These are phyloP conservation scores for Lichtheimia hyalospora DNA, from an alignment of 371 early-diverging fungal genomes.

Conservation along the genomic window DNA sequence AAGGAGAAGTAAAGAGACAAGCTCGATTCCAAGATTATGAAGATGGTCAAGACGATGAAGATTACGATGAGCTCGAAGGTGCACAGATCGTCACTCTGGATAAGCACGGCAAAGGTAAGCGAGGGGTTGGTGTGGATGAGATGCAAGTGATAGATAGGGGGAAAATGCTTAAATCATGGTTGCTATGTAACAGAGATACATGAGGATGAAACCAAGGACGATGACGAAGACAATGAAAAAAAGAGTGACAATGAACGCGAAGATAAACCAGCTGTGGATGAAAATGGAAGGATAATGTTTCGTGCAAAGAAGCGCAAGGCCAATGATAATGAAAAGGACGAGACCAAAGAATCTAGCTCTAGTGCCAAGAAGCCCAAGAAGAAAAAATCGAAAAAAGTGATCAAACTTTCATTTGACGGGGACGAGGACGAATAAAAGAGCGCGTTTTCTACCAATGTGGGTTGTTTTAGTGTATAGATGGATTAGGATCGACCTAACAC, in stretches of 20 bases:
- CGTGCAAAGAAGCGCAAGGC: constrained; percentile 24
- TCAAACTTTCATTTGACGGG: constrained; percentile 38
- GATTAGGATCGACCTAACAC: too few relatives aligned
- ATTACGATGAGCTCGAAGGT: constrained; percentile 49
- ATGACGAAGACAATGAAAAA: constrained; percentile 25
- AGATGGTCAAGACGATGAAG: constrained; percentile 48
- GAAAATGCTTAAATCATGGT: too few relatives aligned
- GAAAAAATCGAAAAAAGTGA: constrained; percentile 31
- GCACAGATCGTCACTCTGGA: constrained; percentile 50
- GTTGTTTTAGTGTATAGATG: too few relatives aligned
- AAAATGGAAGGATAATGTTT: constrained; percentile 41
- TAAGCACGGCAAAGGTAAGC: constrained; percentile 42
- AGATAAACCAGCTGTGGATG: constrained; percentile 34
- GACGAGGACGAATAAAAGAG: constrained; percentile 8
- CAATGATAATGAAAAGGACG: constrained; percentile 17
- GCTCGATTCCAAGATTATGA: constrained; percentile 36
- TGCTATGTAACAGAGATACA: constrained; percentile 20
- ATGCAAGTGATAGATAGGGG: too few relatives aligned
- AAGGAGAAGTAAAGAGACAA: constrained; percentile 20
- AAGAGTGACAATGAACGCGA: constrained; percentile 22
- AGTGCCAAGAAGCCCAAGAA: constrained; percentile 22
- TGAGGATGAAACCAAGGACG: constrained; percentile 14
- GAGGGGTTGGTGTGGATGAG: constrained; percentile 17
- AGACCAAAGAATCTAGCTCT: constrained; percentile 20
- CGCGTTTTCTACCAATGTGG: too few relatives aligned